Conservation (phyloP, 345 rosid species). For the Punica granatum region DNA sequence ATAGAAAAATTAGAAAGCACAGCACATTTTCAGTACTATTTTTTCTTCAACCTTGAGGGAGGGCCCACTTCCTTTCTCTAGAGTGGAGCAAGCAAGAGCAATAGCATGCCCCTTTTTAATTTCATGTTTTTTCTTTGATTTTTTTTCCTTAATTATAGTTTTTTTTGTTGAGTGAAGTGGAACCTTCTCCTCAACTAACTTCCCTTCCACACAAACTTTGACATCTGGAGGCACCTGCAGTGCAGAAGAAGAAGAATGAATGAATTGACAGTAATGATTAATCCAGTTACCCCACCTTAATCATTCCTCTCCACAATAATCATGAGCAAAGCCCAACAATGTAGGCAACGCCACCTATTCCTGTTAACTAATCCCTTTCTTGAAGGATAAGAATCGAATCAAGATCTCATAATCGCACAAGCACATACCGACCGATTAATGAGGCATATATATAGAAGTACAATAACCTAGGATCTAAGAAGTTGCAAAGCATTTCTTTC, state of each 20-base stretch:
- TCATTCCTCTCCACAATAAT: background rate
- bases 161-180: background rate
- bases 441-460: no score
- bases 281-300: background rate
- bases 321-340: background rate
- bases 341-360: background rate
- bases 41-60: conserved; percentile 1
- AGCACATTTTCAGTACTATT: background rate
- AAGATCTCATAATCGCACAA: no score
- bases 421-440: no score
- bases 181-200: conserved; percentile 27
- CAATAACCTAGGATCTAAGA: no score
- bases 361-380: background rate
- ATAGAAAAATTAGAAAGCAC: conserved; percentile 3
- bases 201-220: conserved; percentile 21
- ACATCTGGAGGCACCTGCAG: conserved; percentile 6
- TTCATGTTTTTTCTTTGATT: background rate
- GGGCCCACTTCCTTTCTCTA: background rate
- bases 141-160: background rate
- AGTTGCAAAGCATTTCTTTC: no score
- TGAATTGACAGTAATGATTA: background rate
- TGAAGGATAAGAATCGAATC: background rate
- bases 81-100: background rate
- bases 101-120: background rate
- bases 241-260: background rate